Evolutionary conservation across 2,329 filamentous ascomycete genomes (phyloP).

Genomic region (Calonectria multiphialidica): DNA sequence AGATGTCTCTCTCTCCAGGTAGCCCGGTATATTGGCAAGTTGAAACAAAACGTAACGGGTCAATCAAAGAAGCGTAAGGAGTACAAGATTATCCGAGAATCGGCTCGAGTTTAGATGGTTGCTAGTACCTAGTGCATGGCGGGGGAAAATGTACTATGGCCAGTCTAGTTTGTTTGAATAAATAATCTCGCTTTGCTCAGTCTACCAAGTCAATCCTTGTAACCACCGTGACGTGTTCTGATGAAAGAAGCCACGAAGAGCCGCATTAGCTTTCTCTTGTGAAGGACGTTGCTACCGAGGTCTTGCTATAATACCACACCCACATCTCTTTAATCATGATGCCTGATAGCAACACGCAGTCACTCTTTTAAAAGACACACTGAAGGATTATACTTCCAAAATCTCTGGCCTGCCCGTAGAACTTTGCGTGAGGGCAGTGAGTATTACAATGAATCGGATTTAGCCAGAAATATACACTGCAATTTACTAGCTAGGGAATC

Average conservation of each 20-base stretch:
- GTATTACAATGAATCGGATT: neutral
- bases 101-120: slow-evolving; percentile 45
- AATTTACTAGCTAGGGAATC: neutral
- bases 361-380: too few species aligned
- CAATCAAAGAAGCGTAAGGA: slow-evolving; percentile 83
- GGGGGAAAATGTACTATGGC: neutral
- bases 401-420: too few species aligned
- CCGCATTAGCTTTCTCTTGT: too few species aligned
- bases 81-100: slow-evolving; percentile 85
- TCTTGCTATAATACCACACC: too few species aligned
- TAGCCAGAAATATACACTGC: neutral
- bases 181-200: neutral
- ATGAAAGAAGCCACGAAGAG: too few species aligned
- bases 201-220: too few species aligned
- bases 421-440: too few species aligned
- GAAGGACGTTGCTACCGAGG: too few species aligned
- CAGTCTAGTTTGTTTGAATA: neutral
- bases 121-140: neutral
- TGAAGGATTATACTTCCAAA: too few species aligned
- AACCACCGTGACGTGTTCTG: too few species aligned
- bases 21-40: slow-evolving; percentile 74
- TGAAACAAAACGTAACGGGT: slow-evolving; percentile 68
- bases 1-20: slow-evolving; percentile 76
- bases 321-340: too few species aligned
- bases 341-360: too few species aligned